Base-by-base conservation (phyloP, 208 protist species). In the Leishmania tarentolae region DNA sequence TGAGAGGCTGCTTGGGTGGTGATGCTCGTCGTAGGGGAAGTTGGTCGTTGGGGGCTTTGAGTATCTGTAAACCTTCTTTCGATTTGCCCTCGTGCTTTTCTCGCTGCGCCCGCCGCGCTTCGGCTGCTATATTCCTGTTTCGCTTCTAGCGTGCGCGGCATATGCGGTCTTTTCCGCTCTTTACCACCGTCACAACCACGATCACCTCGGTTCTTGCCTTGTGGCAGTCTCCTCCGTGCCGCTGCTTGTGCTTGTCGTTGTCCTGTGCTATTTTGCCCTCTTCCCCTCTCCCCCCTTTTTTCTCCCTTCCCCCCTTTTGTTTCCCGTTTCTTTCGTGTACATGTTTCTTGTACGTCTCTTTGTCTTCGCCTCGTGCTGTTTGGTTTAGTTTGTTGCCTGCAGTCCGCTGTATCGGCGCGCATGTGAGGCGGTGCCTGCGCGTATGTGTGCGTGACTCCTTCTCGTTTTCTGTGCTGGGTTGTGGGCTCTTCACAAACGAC, bases 321-420 rank as follows among this genome's bases (percentile, higher is more conserved):
- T 44, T 68, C 28, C 28, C 28, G 24, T 71, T 46, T 31, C 31
- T 11, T n/a, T n/a, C 8, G 63, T 70, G 19, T 68, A 40, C 63
- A 31, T 40, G 37, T 28, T 68, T 42, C 63, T 13, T 68, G 63
- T 35, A 17, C 21, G 7, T 28, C 17, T 28, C 4, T 31, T 6
- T 31, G 19, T 31, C 57, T 13, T 31, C 24, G 24, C 57, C 9
- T 63, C 3, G 24, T 63, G 50, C 11, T 63, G 57, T 35, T 53
- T 77, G 19, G 63, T 66, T 19, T 85, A 6, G 37, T 42, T 76
- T 80, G 65, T 63, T 69, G 17, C 1, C 13, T 3, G 61, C 31
- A 11, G 7, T 6, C 28, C 7, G 50, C 15, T 53, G 50, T 53
- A 2, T 53, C 50, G 50, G 50, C 50, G 50, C 50, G 50, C 50